phyloP scores from a whole-genome alignment of 2,329 filamentous ascomycete genomes.

The Penicillium rolfsii region DNA sequence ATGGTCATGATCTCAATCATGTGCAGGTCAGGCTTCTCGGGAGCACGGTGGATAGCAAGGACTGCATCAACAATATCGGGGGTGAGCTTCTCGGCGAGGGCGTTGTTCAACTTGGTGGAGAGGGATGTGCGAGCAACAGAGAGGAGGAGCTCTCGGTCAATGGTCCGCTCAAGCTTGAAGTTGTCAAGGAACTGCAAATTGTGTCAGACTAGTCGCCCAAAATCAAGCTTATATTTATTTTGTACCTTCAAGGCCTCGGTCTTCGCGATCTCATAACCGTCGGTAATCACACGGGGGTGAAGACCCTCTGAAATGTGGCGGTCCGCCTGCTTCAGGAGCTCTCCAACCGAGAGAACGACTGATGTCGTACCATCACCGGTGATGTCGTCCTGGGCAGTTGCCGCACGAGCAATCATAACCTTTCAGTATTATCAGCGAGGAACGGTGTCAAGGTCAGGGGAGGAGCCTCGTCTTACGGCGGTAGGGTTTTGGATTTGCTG shows the following conservation, averaged over 20 bases:
- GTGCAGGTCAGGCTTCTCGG: constrained; percentile 92
- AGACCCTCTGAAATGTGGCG: constrained; percentile 96
- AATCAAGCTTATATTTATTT: not conserved
- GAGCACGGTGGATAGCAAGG: constrained; percentile 86
- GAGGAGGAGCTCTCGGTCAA: constrained; percentile 91
- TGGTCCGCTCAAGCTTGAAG: constrained; percentile 86
- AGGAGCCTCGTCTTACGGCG: constrained; percentile 62
- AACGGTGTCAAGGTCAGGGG: constrained; percentile 5
- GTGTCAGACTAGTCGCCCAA: constrained; percentile 19
- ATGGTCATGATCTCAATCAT: constrained; percentile 99
- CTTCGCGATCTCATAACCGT: constrained; percentile 97
- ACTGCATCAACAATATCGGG: constrained; percentile 96
- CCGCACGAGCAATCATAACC: constrained; percentile 75
- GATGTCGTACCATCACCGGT: constrained; percentile 97
- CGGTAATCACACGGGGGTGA: constrained; percentile 93
- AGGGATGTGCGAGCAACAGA: constrained; percentile 93
- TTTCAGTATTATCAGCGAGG: constrained; percentile 35
- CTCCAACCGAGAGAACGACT: constrained; percentile 91
- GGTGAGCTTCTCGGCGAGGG: constrained; percentile 86
- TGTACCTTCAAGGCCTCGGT: constrained; percentile 80
- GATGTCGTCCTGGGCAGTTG: constrained; percentile 97
- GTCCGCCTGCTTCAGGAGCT: constrained; percentile 96
- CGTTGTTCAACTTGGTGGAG: constrained; percentile 89
- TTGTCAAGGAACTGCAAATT: constrained; percentile 76
- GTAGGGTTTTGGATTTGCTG: constrained; percentile 97